Conservation (phyloP, 2,329 filamentous ascomycete genomes). For the Epichloe gansuensis region DNA sequence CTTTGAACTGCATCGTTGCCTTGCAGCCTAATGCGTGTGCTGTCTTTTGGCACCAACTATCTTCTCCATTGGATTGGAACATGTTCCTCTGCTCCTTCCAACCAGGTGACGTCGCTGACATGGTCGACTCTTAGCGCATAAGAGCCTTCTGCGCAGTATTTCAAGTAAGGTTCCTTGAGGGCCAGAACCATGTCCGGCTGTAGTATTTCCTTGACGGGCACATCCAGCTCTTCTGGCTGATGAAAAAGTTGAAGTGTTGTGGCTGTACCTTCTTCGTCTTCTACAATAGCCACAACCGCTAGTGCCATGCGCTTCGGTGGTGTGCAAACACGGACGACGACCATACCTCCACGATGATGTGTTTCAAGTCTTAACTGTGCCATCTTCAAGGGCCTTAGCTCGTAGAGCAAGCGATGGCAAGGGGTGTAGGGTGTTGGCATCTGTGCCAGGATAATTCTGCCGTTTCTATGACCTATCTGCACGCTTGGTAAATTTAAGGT, state of each 20-base stretch:
- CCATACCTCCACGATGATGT: constrained; percentile 14
- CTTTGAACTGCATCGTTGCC: constrained; percentile 23
- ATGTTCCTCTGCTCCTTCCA: constrained; percentile 22
- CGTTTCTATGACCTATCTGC: no score
- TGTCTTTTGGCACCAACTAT: not conserved
- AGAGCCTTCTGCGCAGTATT: constrained; percentile 21
- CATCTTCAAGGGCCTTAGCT: constrained; percentile 15
- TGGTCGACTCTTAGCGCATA: constrained; percentile 40
- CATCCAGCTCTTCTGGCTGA: constrained; percentile 24
- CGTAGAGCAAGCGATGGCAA: constrained; percentile 6
- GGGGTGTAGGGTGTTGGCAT: not conserved
- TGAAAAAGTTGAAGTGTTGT: constrained; percentile 28
- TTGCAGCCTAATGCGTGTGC: constrained; percentile 11
- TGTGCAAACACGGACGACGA: constrained; percentile 11
- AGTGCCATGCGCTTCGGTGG: constrained; percentile 7
- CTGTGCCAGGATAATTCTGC: no score
- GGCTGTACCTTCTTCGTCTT: constrained; percentile 26
- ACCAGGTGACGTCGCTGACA: constrained; percentile 31
- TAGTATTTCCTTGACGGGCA: constrained; percentile 22
- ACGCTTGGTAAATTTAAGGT: not conserved
- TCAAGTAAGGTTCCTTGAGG: constrained; percentile 43
- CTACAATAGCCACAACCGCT: constrained; percentile 18
- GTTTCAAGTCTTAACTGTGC: constrained; percentile 18
- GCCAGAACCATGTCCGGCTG: constrained; percentile 23
- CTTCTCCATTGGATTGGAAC: constrained; percentile 26